Base-by-base conservation (phyloP, 2,329 filamentous ascomycete species). In the Penicillium janthinellum region DNA sequence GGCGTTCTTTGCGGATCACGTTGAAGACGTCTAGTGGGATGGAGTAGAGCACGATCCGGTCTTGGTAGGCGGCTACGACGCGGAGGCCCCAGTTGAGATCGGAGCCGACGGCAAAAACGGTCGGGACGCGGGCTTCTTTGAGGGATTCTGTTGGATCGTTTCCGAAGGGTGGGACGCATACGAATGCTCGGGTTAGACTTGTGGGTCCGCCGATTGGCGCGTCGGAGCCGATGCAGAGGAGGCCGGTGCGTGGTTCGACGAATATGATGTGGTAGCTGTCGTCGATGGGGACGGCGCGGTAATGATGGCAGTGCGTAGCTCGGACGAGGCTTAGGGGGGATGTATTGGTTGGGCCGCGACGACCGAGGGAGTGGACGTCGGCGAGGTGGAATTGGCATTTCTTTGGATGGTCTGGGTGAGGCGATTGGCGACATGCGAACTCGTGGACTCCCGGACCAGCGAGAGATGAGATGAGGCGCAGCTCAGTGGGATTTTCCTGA, bases 201-300 rank as follows among this genome's bases (percentile, higher is more conserved):
- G 78, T 85, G 56, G 79, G 83, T 45, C 85, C 84, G n/a, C 78
- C 78, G 17, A 85, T 75, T 1, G 86, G 84, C 0, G 84, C 82
- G 75, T 89, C 85, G 48, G 80, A 85, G 3, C 88, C 87, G 15
- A 90, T 74, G 61, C 83, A 87, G 6, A 90, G 78, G 8, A 80
- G 72, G 10, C 81, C 82, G 1, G 80, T 84, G 11, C 73, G 72
- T 4, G 87, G 86, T 67, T 90, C 86, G 6, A 85, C 85, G 70
- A 88, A 90, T 5, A 90, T 73, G 38, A 90, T 78, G 65, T 90
- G 86, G 57, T 83, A 77, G 1, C 87, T 87, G 70, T 90, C 88
- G 61, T 85, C 87, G 41, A 90, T 71, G 3, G 88, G 87, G 12
- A 88, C 75, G 2, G 87, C 86, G 48, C 82, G 83, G 66, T 86